phyloP scores from a whole-genome alignment of 2,329 filamentous ascomycete species.

The Pseudogymnoascus sp. region DNA sequence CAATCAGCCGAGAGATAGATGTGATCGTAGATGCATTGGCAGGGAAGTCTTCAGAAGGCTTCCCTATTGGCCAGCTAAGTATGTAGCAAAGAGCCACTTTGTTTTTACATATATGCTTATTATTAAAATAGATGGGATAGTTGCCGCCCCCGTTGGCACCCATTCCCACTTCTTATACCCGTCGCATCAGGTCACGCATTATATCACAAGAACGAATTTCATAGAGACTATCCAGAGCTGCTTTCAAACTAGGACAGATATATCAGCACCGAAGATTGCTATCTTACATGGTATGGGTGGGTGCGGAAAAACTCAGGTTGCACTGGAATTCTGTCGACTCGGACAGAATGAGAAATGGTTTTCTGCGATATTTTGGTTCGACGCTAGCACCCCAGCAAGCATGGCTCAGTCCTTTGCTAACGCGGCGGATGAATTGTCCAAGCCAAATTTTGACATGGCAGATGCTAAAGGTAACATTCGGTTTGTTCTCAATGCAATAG shows the following conservation, averaged over 20 bases:
- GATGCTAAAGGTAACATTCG: not conserved
- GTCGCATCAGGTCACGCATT: conserved; percentile 10
- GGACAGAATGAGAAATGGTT: conserved; percentile 10
- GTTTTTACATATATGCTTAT: not conserved
- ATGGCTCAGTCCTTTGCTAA: conserved; percentile 15
- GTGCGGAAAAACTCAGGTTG: conserved; percentile 21
- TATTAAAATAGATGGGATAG: conserved; percentile 11
- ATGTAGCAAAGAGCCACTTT: not conserved
- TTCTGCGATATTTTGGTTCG: conserved; percentile 17
- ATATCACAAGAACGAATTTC: conserved; percentile 3
- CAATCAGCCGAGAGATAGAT: conserved; percentile 8
- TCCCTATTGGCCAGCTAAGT: not conserved
- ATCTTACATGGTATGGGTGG: conserved; percentile 19
- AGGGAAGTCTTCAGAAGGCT: not conserved
- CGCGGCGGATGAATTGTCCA: conserved; percentile 6
- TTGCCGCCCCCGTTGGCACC: not conserved
- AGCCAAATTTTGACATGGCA: not conserved
- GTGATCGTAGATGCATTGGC: conserved; percentile 12
- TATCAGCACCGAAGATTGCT: conserved; percentile 9
- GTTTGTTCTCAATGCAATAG: not conserved
- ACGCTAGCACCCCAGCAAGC: conserved; percentile 14
- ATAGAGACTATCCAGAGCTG: not conserved
- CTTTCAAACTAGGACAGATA: not conserved
- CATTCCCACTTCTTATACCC: conserved; percentile 9
- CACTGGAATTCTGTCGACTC: conserved; percentile 17